These are phyloP conservation scores for Aphanomyces astaci DNA, from an alignment of 352 stramenopile genomes.

Conservation along the genomic window DNA sequence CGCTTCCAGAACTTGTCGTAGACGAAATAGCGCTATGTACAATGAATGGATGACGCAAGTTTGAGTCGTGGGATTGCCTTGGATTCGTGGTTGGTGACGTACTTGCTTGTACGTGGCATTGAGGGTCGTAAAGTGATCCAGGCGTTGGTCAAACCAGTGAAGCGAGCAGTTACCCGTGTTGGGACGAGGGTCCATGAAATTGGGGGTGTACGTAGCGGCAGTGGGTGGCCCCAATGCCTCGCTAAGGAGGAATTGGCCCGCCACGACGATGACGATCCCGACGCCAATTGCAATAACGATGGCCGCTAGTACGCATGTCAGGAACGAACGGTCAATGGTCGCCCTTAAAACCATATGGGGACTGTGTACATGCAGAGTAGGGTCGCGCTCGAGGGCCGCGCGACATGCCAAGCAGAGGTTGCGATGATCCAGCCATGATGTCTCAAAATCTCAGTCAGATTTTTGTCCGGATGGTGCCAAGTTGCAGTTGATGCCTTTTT, in stretches of 20 bases:
- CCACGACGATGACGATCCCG: neutral
- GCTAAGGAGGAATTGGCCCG: constrained; percentile 9
- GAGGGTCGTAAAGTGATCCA: constrained; percentile 86
- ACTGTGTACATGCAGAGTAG: neutral
- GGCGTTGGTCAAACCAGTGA: constrained; percentile 78
- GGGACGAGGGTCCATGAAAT: constrained; percentile 3
- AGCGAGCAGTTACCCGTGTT: constrained; percentile 68
- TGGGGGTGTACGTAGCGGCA: neutral
- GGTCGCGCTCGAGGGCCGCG: too few relatives aligned
- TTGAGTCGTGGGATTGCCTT: neutral
- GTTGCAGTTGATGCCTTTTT: neutral
- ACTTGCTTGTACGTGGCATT: constrained; percentile 23
- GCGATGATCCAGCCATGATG: neutral
- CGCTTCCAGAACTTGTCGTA: constrained; percentile 73
- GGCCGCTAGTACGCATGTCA: neutral
- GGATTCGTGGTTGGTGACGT: neutral
- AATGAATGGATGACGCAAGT: too few relatives aligned
- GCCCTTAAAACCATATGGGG: too few relatives aligned
- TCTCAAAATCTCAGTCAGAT: neutral
- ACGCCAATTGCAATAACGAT: neutral
- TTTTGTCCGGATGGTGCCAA: too few relatives aligned
- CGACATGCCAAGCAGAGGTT: neutral
- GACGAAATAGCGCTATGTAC: constrained; percentile 85
- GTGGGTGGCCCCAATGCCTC: neutral
- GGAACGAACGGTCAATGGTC: neutral